A percentile compares a stretch with the other conserved stretches of the same genome.
These are phyloP conservation scores for Hortiboletus campestris DNA, from an alignment of 768 basidiomycete genomes.

Conservation along the genomic window DNA sequence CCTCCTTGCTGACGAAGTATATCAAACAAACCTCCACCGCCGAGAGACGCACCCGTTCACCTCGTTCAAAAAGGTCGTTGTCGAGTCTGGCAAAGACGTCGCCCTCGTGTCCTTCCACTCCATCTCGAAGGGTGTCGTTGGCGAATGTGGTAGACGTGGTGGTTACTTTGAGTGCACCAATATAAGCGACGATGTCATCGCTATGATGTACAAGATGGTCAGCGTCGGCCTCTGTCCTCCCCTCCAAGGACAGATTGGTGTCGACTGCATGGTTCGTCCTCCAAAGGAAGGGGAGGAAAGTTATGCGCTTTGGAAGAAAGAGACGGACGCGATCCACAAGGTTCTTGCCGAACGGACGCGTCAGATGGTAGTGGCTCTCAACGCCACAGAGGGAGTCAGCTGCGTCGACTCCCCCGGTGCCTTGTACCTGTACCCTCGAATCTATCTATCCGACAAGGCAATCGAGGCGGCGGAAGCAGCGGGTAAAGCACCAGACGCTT, in stretches of 20 bases:
- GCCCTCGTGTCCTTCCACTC: conserved; percentile 96
- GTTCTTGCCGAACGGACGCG: conserved; percentile 68
- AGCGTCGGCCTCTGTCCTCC: conserved; percentile 88
- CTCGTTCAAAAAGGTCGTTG: conserved; percentile 90
- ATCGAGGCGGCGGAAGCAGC: conserved; percentile 65
- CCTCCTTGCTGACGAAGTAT: conserved; percentile 97
- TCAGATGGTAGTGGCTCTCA: conserved; percentile 77
- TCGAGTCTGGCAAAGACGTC: conserved; percentile 56
- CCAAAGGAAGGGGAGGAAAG: conserved; percentile 74
- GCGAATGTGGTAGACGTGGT: conserved; percentile 96
- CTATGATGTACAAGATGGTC: conserved; percentile 95
- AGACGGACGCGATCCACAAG: conserved; percentile 77
- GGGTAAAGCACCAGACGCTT: conserved; percentile 83
- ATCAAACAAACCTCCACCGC: conserved; percentile 89
- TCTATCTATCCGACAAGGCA: conserved; percentile 71
- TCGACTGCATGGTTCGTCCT: conserved; percentile 92
- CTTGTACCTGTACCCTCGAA: conserved; percentile 88
- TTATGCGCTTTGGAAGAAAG: conserved; percentile 77
- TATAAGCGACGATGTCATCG: conserved; percentile 70
- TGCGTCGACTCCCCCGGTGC: conserved; percentile 91
- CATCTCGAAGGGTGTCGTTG: conserved; percentile 93
- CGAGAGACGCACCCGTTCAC: conserved; percentile 70
- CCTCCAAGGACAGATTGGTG: conserved; percentile 86
- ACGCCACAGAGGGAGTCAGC: conserved; percentile 79
- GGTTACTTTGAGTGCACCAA: conserved; percentile 96